Evolutionary conservation across 768 basidiomycete species (phyloP).

Genomic region (Candolleomyces efflorescens): DNA sequence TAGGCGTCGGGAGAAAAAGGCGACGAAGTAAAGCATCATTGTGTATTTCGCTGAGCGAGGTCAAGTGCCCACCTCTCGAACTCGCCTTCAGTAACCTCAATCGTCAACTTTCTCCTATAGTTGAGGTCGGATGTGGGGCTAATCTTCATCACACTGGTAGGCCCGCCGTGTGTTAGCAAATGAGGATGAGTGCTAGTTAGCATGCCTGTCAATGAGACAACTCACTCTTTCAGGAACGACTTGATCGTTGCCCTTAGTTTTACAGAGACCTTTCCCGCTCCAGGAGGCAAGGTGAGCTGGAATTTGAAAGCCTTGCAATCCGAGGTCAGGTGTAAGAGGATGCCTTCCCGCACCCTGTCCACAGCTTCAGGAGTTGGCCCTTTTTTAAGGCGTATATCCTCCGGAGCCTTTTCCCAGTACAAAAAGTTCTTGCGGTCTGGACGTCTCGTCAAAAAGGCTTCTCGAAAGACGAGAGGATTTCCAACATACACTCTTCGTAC

Average conservation of each 20-base stretch:
- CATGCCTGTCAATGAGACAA: background rate
- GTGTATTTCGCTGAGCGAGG: background rate
- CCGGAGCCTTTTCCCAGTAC: background rate
- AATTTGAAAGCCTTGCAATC: constrained; percentile 14
- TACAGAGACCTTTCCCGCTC: constrained; percentile 1
- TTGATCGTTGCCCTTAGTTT: background rate
- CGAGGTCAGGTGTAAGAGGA: constrained; percentile 8
- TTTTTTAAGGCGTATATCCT: background rate
- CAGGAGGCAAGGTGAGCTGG: constrained; percentile 2
- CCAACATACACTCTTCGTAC: constrained; percentile 18
- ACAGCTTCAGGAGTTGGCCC: background rate
- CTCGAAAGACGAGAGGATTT: too few species aligned
- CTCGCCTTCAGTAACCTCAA: constrained; percentile 11
- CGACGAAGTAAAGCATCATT: too few species aligned
- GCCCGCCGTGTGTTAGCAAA: background rate
- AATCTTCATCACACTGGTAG: constrained; percentile 4
- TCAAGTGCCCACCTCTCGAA: constrained; percentile 12
- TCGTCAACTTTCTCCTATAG: constrained; percentile 2
- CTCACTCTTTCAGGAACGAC: background rate
- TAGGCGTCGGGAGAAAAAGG: too few species aligned
- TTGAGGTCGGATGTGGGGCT: constrained; percentile 1
- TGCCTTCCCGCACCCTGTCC: constrained; percentile 4
- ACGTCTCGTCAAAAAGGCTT: too few species aligned
- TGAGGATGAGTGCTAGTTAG: background rate
- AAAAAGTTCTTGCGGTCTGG: too few species aligned